A percentile compares a stretch with the other conserved stretches of the same genome.
Evolutionary conservation across 129 eudicot genomes (phyloP).

Genomic region (Tanacetum coccineum): DNA sequence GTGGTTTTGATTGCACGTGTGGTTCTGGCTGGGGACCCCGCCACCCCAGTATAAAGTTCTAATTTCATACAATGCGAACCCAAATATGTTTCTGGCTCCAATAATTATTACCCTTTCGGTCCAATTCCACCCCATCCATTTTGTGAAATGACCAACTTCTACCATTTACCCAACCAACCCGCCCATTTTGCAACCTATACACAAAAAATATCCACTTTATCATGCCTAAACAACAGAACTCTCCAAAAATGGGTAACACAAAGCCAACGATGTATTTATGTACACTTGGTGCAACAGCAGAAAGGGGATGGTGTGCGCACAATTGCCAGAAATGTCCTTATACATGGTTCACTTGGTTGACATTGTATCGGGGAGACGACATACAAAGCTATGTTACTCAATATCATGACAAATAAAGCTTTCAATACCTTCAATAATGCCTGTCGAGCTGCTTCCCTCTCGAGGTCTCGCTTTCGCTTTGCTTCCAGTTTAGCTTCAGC

Average conservation of each 20-base stretch:
- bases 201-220: background rate
- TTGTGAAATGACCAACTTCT: too few relatives aligned
- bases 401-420: background rate
- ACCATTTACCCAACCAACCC: constrained; percentile 7
- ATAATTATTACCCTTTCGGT: too few relatives aligned
- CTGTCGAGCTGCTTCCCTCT: constrained; percentile 90
- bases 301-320: background rate
- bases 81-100: too few relatives aligned
- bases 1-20: background rate
- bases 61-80: too few relatives aligned
- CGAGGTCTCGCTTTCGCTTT: constrained; percentile 64
- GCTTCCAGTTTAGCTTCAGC: constrained; percentile 77
- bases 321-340: background rate
- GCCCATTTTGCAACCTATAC: background rate
- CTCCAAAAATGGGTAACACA: background rate
- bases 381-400: background rate
- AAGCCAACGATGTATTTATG: background rate
- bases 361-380: background rate
- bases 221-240: background rate
- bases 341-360: background rate
- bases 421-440: constrained; percentile 63
- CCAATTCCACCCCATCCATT: too few relatives aligned
- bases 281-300: background rate
- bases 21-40: too few relatives aligned
- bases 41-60: too few relatives aligned